Base-by-base conservation (phyloP, 768 basidiomycete species). In the Rhizopogon vesiculosus region DNA sequence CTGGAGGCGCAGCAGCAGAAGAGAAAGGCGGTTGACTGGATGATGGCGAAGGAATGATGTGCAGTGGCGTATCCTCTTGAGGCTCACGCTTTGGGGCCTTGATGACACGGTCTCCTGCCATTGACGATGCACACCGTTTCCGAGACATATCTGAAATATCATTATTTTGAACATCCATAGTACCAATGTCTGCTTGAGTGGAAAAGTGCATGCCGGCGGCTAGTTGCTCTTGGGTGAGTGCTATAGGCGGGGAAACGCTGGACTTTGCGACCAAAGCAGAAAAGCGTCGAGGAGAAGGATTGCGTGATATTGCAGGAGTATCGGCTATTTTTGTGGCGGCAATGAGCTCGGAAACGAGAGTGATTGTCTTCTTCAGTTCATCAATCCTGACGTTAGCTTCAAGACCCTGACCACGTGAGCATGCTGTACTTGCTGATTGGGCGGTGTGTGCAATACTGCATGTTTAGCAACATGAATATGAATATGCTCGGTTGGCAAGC, bases 391-490 rank as follows among this genome's bases (percentile, higher is more conserved):
- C 74, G 41, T 74, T 74, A 6, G 80, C 79, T 61, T 79, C 77
- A 7, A 72, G 57, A 49, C 74, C 75, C 59, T 80, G 77, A n/a
- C 69, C 77, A 15, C 67, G 58, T 29, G 71, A 72, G 58, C 80
- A 84, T 35, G 78, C 78, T 40, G 75, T 74, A 42, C 76, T 80
- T 42, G 82, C 84, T 43, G 81, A 80, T 52, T 78, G 74, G 40
- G 84, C 84, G 15, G 83, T 84, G 53, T 80, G 76, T 42, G 79
- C 82, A 60, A 87, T 84, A 66, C 85, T 86, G 62, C 42, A 59
- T 53, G 58, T 56, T 51, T 63, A 57, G 58, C 59, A 56, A 49
- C 8, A 49, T 15, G 35, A 49, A 49, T 9, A 49, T 15, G 35
- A 49, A 38, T 49, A 49, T 38, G 35, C 48, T 22, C 25, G 2